phyloP scores from a whole-genome alignment of 768 basidiomycete species.

The Trametes cubensis region DNA sequence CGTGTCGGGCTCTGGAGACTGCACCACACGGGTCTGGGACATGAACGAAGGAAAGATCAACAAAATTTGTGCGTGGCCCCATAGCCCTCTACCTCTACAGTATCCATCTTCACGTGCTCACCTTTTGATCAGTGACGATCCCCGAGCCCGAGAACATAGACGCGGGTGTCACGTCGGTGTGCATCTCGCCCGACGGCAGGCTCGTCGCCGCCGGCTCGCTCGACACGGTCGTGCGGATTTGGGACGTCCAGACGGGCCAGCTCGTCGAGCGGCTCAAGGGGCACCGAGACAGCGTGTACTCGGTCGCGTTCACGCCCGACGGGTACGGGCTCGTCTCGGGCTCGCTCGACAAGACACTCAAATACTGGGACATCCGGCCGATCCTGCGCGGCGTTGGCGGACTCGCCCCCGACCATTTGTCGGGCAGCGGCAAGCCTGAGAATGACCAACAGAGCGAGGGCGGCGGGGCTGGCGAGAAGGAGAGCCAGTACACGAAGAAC shows the following conservation, averaged over 20 bases:
- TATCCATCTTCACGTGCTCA: not conserved
- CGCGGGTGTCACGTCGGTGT: slow-evolving; percentile 63
- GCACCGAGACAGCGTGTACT: slow-evolving; percentile 66
- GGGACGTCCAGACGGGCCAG: slow-evolving; percentile 64
- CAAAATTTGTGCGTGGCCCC: slow-evolving; percentile 35
- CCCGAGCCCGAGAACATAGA: slow-evolving; percentile 54
- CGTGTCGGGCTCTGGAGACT: slow-evolving; percentile 87
- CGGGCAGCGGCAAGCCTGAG: slow-evolving; percentile 8
- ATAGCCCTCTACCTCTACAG: no score
- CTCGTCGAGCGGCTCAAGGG: slow-evolving; percentile 60
- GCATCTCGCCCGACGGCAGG: slow-evolving; percentile 60
- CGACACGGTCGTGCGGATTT: slow-evolving; percentile 69
- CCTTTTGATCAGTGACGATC: slow-evolving; percentile 38
- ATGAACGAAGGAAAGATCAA: slow-evolving; percentile 48
- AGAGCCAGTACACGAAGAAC: slow-evolving; percentile 71
- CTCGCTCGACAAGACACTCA: slow-evolving; percentile 68
- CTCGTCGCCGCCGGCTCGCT: slow-evolving; percentile 62
- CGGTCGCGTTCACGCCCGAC: slow-evolving; percentile 88
- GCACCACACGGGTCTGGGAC: slow-evolving; percentile 64
- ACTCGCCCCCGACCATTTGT: slow-evolving; percentile 19
- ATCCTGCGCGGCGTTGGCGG: slow-evolving; percentile 29
- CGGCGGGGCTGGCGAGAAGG: slow-evolving; percentile 42
- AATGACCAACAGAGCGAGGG: slow-evolving; percentile 49
- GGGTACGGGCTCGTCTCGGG: slow-evolving; percentile 88
- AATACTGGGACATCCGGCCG: slow-evolving; percentile 59